phyloP scores from a whole-genome alignment of 2,329 filamentous ascomycete species.

The Verticillium tricorpus region DNA sequence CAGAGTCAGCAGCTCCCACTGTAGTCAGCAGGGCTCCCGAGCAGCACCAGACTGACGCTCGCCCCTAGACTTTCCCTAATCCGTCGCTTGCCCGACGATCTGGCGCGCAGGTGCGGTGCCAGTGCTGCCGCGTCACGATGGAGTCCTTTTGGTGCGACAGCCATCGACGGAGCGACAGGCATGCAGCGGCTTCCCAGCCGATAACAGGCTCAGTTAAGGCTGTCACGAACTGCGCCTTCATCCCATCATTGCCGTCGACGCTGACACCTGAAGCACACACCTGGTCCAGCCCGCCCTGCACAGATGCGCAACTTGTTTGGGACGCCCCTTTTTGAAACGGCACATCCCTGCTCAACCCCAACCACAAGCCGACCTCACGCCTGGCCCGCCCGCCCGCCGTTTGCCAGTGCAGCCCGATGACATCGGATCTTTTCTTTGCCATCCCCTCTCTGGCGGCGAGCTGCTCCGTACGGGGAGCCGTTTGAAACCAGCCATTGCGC shows the following conservation, averaged over 20 bases:
- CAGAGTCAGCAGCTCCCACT: not conserved
- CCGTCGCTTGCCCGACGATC: not conserved
- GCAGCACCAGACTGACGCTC: not conserved
- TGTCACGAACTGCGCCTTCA: not conserved
- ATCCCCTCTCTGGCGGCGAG: not conserved
- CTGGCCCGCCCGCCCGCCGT: not conserved
- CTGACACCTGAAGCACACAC: conserved; percentile 2
- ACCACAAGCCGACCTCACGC: not conserved
- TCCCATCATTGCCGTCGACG: not conserved
- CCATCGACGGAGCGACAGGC: not conserved
- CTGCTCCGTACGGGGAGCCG: not conserved
- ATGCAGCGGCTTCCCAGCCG: conserved; percentile 1
- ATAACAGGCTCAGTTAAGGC: not conserved
- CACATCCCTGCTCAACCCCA: conserved; percentile 1
- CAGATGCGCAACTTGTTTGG: conserved; percentile 1
- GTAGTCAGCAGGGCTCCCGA: not conserved
- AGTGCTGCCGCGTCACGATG: not conserved
- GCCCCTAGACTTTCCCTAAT: not conserved
- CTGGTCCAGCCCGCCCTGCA: not conserved
- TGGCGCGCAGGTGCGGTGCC: not conserved
- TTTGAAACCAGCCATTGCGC: conserved; percentile 4
- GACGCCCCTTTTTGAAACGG: conserved; percentile 1
- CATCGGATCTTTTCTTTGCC: not conserved
- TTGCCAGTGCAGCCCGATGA: not conserved
- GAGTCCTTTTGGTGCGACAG: conserved; percentile 1